Evolutionary conservation across 2,329 filamentous ascomycete genomes (phyloP), one percentile per base, ranked within the genome.

Genomic region (Penicillium brevicompactum): DNA sequence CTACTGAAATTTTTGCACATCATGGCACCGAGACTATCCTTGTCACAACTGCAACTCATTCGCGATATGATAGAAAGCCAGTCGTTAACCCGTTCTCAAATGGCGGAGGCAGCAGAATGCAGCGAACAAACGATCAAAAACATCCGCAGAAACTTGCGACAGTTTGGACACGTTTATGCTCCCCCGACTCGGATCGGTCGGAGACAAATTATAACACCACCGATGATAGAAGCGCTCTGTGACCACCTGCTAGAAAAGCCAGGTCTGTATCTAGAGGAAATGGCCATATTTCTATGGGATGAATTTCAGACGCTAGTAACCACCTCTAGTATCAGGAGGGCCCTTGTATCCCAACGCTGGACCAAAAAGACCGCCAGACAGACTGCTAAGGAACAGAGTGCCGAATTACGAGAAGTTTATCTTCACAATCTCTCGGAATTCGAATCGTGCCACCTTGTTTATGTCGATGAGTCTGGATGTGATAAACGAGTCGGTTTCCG

Each of bases 251-350:
- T n/a, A 4, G n/a, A 48, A 38, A 48, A 49, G 9, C 46, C 46
- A 4, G 46, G 46, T 14, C 32, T 48, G 10, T 49, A 49, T 32
- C 9, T 48, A 2, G 46, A 48, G 18, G 46, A 38, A 34, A 49
- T 41, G 46, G 37, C 34, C 30, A n/a, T 49, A 21, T 49, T 49
- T 34, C 46, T 49, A 32, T 49, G 46, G 46, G 32, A 49, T 34
- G 34, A 49, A 34, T 41, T 49, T 30, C 18, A 24, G 4, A 41
- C 46, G 2, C 3, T 49, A 24, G 11, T 41, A 10, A 49, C 46
- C 5, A 49, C 46, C 34, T 51, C 40, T 24, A 49, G 40, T 37
- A 51, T 51, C 34, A 24, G 46, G 41, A 49, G 46, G 24, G 46
- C 46, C 34, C 46, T 41, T 22, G 46, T 49, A 7, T 32, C 46